phyloP scores from a whole-genome alignment of 2,329 filamentous ascomycete genomes.

The Pezicula rhizophila region DNA sequence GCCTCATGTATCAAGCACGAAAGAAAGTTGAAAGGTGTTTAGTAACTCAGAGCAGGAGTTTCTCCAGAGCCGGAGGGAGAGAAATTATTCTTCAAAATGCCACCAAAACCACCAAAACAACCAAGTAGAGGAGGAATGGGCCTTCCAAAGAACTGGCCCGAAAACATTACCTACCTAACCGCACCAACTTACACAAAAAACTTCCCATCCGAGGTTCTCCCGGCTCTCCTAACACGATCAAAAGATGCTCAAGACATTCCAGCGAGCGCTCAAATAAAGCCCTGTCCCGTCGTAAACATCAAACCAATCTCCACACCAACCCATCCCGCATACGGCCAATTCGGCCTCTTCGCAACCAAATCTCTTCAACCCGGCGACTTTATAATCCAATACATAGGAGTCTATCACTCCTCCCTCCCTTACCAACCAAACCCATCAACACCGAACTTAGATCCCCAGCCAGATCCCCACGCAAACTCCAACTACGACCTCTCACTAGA shows the following conservation, averaged over 20 bases:
- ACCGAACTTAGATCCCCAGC: background rate
- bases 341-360: slow-evolving; percentile 53
- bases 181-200: slow-evolving; percentile 41
- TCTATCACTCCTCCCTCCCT: slow-evolving; percentile 40
- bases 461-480: slow-evolving; percentile 34
- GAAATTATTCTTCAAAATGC: background rate
- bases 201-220: slow-evolving; percentile 12
- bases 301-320: slow-evolving; percentile 40
- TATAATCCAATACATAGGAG: slow-evolving; percentile 56
- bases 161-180: slow-evolving; percentile 44
- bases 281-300: slow-evolving; percentile 47
- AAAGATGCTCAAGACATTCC: slow-evolving; percentile 29
- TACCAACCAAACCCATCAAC: slow-evolving; percentile 3
- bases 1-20: too few species aligned
- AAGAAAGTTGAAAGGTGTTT: too few species aligned
- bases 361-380: slow-evolving; percentile 48
- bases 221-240: slow-evolving; percentile 13
- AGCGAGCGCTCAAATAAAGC: slow-evolving; percentile 32
- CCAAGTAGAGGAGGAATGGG: background rate
- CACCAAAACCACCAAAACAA: background rate
- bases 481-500: slow-evolving; percentile 64
- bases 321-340: slow-evolving; percentile 54
- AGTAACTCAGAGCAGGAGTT: background rate
- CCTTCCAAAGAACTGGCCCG: slow-evolving; percentile 53
- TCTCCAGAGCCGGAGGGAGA: background rate